Evolutionary conservation across 2,329 filamentous ascomycete species (phyloP).

Genomic region (Fusarium foetens): DNA sequence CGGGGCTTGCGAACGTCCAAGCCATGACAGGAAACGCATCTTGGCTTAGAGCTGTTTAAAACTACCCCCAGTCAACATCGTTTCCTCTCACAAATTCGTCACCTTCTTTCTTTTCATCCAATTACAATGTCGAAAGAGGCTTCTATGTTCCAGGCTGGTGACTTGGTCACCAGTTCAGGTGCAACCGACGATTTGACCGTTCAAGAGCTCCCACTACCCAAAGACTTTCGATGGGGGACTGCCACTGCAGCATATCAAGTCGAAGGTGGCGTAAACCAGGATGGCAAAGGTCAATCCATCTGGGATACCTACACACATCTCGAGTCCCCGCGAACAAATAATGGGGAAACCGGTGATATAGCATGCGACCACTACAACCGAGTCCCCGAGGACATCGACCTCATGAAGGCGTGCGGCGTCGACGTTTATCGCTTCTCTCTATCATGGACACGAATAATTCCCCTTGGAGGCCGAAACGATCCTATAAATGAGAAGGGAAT

Average conservation of each 20-base stretch:
- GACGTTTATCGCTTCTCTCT: slow-evolving; percentile 70
- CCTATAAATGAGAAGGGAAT: slow-evolving; percentile 3
- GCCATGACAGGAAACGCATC: not conserved
- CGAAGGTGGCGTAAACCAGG: slow-evolving; percentile 49
- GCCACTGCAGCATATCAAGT: slow-evolving; percentile 53
- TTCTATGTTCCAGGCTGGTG: slow-evolving; percentile 1
- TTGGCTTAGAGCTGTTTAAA: not conserved
- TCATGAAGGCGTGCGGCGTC: slow-evolving; percentile 65
- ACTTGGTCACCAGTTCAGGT: not conserved
- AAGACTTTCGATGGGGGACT: slow-evolving; percentile 51
- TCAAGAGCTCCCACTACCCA: slow-evolving; percentile 39
- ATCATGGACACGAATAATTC: slow-evolving; percentile 71
- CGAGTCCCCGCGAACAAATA: slow-evolving; percentile 35
- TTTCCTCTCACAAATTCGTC: not conserved
- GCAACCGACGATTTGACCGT: not conserved
- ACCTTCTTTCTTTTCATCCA: not conserved
- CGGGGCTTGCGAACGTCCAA: not conserved
- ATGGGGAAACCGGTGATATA: slow-evolving; percentile 54
- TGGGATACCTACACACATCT: slow-evolving; percentile 31
- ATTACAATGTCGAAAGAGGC: not conserved
- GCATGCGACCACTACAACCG: slow-evolving; percentile 52
- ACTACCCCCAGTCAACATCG: not conserved
- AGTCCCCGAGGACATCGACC: slow-evolving; percentile 61
- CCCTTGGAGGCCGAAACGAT: slow-evolving; percentile 49
- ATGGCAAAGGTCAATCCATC: slow-evolving; percentile 51